Evolutionary conservation across 1,284 basidiomycete genomes (phyloP).

Genomic region (Xanthoconium separans): DNA sequence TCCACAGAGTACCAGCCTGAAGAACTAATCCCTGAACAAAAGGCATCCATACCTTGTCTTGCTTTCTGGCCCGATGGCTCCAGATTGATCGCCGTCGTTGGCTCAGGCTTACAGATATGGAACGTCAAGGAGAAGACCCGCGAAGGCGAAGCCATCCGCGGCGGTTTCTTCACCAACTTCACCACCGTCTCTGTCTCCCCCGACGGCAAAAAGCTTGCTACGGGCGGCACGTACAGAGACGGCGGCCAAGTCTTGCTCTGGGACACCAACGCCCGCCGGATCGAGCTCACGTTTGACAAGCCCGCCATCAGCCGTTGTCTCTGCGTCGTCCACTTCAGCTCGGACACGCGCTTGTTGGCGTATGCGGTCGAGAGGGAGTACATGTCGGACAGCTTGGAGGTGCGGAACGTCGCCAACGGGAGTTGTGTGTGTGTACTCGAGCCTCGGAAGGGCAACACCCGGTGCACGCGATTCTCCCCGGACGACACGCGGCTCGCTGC

Average conservation of each 20-base stretch:
- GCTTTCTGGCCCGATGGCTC: conserved; percentile 29
- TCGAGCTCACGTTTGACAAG: conserved; percentile 28
- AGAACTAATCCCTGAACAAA: conserved; percentile 25
- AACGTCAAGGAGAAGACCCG: conserved; percentile 22
- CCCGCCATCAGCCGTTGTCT: conserved; percentile 22
- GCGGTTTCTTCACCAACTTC: conserved; percentile 29
- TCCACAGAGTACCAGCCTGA: conserved; percentile 7
- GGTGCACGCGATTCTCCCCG: conserved; percentile 30
- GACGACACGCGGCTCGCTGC: conserved; percentile 25
- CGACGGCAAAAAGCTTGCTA: conserved; percentile 27
- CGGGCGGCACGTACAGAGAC: conserved; percentile 25
- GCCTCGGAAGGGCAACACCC: conserved; percentile 25
- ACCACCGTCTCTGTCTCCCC: conserved; percentile 25
- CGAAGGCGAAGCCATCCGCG: conserved; percentile 22
- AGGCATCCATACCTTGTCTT: conserved; percentile 16
- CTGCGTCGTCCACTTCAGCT: conserved; percentile 26
- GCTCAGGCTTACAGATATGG: conserved; percentile 27
- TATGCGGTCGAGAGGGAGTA: conserved; percentile 27
- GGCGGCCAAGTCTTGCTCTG: conserved; percentile 26
- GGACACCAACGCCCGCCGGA: conserved; percentile 18
- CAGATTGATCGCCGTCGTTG: conserved; percentile 28
- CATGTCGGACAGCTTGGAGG: conserved; percentile 28
- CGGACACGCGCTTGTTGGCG: conserved; percentile 19
- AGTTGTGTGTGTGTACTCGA: conserved; percentile 19
- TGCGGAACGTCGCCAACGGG: conserved; percentile 15